Percentiles rank a stretch among this genome's conserved stretches.
These are phyloP conservation scores for Centrapalus pauciflorus DNA, from an alignment of 129 eudicot genomes.

Conservation along the genomic window DNA sequence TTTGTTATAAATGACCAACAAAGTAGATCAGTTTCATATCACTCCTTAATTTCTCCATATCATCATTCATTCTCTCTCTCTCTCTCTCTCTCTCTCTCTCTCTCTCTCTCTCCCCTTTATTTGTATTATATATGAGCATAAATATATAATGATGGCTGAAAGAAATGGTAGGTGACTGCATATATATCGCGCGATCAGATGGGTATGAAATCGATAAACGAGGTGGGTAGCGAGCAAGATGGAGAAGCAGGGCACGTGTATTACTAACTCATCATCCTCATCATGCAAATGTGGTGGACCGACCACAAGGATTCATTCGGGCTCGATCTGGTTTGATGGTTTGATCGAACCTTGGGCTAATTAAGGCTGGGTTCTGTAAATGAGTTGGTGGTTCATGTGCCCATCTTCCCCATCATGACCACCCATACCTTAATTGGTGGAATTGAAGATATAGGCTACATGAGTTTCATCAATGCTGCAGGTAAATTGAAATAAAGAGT, in stretches of 20 bases:
- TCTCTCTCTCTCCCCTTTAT: background rate
- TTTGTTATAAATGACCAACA: constrained; percentile 37
- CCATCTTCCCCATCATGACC: constrained; percentile 94
- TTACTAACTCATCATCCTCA: constrained; percentile 50
- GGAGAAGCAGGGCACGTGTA: constrained; percentile 99
- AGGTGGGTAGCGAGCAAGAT: constrained; percentile 83
- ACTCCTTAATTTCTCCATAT: constrained; percentile 4
- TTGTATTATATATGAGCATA: background rate
- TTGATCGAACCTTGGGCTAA: background rate
- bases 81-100: background rate
- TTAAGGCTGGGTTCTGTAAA: background rate
- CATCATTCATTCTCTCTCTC: constrained; percentile 1
- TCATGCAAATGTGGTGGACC: too few species aligned
- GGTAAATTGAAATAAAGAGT: too few species aligned
- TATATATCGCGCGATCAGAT: background rate
- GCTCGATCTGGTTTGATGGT: background rate
- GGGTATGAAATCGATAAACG: background rate
- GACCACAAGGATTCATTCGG: background rate
- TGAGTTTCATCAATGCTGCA: too few species aligned
- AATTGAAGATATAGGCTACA: too few species aligned
- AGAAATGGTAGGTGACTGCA: constrained; percentile 18
- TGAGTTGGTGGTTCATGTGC: constrained; percentile 89
- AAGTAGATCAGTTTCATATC: constrained; percentile 26
- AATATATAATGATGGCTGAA: background rate
- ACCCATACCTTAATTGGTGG: constrained; percentile 29